Conservation (phyloP, 1,284 basidiomycete species). For the Melanopsichium pennsylvanicum region DNA sequence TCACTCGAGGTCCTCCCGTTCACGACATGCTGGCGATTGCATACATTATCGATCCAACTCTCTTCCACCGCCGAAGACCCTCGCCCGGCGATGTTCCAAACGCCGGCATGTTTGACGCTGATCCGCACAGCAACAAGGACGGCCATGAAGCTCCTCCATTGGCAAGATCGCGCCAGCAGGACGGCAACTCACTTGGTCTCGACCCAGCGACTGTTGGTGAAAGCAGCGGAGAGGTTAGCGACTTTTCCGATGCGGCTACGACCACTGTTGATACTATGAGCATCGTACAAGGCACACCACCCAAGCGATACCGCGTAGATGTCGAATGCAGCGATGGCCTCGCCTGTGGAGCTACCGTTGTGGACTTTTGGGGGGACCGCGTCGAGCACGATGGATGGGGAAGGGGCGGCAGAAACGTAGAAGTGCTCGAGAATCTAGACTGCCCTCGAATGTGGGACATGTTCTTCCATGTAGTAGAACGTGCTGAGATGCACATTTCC, state of each 20-base stretch:
- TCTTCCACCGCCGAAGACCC: constrained; percentile 46
- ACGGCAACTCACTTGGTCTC: constrained; percentile 20
- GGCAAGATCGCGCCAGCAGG: background rate
- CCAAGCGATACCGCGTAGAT: constrained; percentile 50
- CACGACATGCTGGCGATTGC: constrained; percentile 60
- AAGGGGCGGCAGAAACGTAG: constrained; percentile 49
- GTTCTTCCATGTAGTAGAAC: constrained; percentile 51
- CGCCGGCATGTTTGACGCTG: constrained; percentile 23
- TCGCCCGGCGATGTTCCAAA: constrained; percentile 40
- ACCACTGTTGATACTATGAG: background rate
- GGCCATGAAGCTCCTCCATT: background rate
- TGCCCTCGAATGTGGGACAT: constrained; percentile 50
- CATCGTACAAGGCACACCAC: constrained; percentile 6
- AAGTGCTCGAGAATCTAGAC: constrained; percentile 55
- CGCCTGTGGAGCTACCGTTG: constrained; percentile 53
- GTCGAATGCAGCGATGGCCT: constrained; percentile 49
- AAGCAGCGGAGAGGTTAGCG: constrained; percentile 14
- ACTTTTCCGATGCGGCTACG: constrained; percentile 3
- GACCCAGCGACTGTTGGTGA: constrained; percentile 2
- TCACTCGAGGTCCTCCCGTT: constrained; percentile 52
- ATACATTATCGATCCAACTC: constrained; percentile 54
- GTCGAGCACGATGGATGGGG: constrained; percentile 50
- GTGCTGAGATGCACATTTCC: constrained; percentile 41
- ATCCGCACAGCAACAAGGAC: constrained; percentile 40
- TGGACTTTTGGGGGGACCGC: constrained; percentile 53